A percentile compares a stretch with the other conserved stretches of the same genome.
Conservation (phyloP, 306 rosid genomes). For the Argentina anserina region DNA sequence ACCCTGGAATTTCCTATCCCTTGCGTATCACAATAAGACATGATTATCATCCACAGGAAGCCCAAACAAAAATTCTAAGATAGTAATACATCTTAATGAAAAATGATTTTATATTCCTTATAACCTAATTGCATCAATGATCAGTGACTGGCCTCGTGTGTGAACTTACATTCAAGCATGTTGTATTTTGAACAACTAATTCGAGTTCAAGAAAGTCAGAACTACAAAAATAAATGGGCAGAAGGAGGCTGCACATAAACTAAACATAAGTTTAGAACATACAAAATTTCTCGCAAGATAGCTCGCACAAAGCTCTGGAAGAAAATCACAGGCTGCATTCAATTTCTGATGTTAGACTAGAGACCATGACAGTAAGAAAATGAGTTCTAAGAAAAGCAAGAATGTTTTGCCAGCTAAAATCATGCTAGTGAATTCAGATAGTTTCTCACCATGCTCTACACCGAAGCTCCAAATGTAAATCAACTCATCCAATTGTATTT, state of each 20-base stretch:
- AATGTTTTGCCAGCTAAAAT: not conserved
- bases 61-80: not conserved
- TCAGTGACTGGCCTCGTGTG: not conserved
- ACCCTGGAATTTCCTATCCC: not conserved
- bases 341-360: conserved; percentile 29
- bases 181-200: not conserved
- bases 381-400: not conserved
- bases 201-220: not conserved
- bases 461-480: conserved; percentile 65
- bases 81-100: not conserved
- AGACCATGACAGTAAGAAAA: conserved; percentile 13
- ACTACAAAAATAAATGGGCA: not conserved
- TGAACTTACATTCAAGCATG: not conserved
- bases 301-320: conserved; percentile 47
- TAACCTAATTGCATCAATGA: not conserved
- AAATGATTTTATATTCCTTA: not conserved
- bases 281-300: conserved; percentile 80
- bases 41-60: not conserved
- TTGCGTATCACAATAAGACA: no score
- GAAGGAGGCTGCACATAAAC: conserved; percentile 20
- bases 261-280: conserved; percentile 36
- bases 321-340: conserved; percentile 52
- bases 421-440: conserved; percentile 5
- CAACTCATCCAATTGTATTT: conserved; percentile 50
- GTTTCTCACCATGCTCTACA: conserved; percentile 47